Conservation (phyloP, 1,139 yeast species). For the Tardiomyces depauwii region DNA sequence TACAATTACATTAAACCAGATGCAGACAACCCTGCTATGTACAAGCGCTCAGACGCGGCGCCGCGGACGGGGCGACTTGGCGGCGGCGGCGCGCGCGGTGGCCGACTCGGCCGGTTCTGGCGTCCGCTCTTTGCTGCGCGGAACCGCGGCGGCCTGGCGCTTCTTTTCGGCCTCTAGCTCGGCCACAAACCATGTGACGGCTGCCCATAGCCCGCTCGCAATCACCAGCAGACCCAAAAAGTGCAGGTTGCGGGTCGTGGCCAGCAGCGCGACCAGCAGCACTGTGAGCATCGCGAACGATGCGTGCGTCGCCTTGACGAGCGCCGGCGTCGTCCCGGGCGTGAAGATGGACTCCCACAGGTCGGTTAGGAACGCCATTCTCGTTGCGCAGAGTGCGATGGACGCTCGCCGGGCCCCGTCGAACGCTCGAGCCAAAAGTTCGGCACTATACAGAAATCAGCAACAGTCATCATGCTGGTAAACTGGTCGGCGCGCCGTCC, state of each 20-base stretch:
- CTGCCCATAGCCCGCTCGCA: conserved; percentile 60
- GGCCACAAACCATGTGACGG: conserved; percentile 77
- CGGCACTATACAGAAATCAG: too few relatives aligned
- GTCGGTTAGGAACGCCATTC: conserved; percentile 34
- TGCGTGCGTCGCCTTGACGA: conserved; percentile 67
- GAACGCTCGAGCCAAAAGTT: too few relatives aligned
- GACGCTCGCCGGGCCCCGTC: too few relatives aligned
- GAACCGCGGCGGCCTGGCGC: conserved; percentile 19
- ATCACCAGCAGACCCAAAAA: conserved; percentile 63
- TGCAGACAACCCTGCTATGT: background rate
- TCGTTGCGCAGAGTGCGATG: background rate
- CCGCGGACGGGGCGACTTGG: background rate
- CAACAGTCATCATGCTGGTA: too few relatives aligned
- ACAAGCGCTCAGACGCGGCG: background rate
- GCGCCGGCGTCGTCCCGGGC: conserved; percentile 91
- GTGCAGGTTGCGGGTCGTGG: conserved; percentile 60
- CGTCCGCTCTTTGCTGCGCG: background rate
- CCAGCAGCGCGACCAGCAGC: conserved; percentile 47
- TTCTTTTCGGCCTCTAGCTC: conserved; percentile 50
- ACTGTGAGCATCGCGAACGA: conserved; percentile 47
- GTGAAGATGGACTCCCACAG: conserved; percentile 86
- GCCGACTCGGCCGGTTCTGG: background rate
- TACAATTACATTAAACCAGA: background rate
- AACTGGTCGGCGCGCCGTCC: too few relatives aligned
- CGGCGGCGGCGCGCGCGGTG: background rate